Percentiles rank a stretch among this genome's conserved stretches.
phyloP scores from a whole-genome alignment of 2,329 filamentous ascomycete genomes.

The Xylariomycetidae sp. region DNA sequence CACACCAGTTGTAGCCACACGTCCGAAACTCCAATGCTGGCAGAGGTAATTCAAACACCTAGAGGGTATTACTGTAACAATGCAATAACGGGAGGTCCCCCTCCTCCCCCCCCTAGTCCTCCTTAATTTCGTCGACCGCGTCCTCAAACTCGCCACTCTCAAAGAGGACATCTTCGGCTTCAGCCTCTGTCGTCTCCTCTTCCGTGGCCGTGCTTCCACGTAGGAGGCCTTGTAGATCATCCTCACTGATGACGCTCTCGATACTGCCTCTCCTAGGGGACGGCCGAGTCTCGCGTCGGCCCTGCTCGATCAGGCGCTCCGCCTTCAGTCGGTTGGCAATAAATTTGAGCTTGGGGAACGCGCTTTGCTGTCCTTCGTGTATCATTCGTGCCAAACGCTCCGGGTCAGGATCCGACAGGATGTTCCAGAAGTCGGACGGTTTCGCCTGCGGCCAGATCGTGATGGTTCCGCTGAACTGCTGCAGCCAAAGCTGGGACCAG shows the following conservation, averaged over 20 bases:
- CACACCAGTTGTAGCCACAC: too few species aligned
- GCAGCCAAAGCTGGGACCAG: slow-evolving; percentile 94
- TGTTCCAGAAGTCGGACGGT: slow-evolving; percentile 74
- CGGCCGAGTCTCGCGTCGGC: slow-evolving; percentile 46
- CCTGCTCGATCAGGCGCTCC: slow-evolving; percentile 62
- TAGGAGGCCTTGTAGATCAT: slow-evolving; percentile 49
- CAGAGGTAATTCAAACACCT: too few species aligned
- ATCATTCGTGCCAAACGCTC: slow-evolving; percentile 80
- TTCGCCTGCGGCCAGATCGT: slow-evolving; percentile 90
- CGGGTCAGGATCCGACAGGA: slow-evolving; percentile 76
- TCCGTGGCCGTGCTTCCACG: slow-evolving; percentile 19
- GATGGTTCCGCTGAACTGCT: slow-evolving; percentile 88
- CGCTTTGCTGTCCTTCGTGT: slow-evolving; percentile 79
- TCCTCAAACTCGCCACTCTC: slow-evolving; percentile 18
- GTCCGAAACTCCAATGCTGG: too few species aligned
- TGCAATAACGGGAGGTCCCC: too few species aligned
- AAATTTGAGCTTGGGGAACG: slow-evolving; percentile 89
- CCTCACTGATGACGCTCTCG: slow-evolving; percentile 56
- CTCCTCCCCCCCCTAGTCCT: slow-evolving; percentile 8
- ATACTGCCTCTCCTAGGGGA: slow-evolving; percentile 45
- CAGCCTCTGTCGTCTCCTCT: slow-evolving; percentile 20
- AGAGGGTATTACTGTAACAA: too few species aligned
- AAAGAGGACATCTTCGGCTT: slow-evolving; percentile 13
- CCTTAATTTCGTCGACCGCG: slow-evolving; percentile 11
- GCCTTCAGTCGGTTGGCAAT: slow-evolving; percentile 80